A percentile compares a stretch with the other conserved stretches of the same genome.
These are phyloP conservation scores for Vicia villosa DNA, from an alignment of 306 rosid genomes.

Conservation along the genomic window DNA sequence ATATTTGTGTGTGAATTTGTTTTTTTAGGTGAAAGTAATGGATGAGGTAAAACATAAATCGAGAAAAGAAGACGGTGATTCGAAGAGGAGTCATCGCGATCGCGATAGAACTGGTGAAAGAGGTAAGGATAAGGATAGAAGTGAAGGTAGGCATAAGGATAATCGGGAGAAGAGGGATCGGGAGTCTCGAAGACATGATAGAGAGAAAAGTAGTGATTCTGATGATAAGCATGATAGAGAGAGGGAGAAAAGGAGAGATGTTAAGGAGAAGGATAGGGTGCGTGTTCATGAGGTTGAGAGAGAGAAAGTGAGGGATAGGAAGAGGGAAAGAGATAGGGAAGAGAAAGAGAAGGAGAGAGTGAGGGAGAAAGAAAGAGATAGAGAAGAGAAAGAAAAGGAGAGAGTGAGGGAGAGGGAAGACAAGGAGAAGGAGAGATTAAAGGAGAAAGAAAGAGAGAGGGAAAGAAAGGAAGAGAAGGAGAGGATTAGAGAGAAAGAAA, in stretches of 20 bases:
- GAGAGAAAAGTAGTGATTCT: conserved; percentile 48
- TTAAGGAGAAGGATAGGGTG: conserved; percentile 12
- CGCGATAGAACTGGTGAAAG: conserved; percentile 53
- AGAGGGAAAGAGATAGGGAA: conserved; percentile 41
- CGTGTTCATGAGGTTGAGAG: conserved; percentile 6
- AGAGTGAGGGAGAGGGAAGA: conserved; percentile 34
- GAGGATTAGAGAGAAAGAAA: conserved; percentile 47
- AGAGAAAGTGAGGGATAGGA: conserved; percentile 28
- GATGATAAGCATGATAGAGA: conserved; percentile 45
- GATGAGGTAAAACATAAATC: conserved; percentile 68
- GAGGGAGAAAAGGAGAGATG: conserved; percentile 40
- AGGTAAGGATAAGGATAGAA: conserved; percentile 52
- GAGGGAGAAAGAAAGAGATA: conserved; percentile 46
- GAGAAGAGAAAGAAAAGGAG: conserved; percentile 38
- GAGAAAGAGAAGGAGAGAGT: conserved; percentile 29
- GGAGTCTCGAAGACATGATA: conserved; percentile 39
- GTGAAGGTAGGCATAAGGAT: conserved; percentile 56
- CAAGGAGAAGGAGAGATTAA: conserved; percentile 33
- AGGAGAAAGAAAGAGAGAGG: conserved; percentile 38
- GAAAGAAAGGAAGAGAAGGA: conserved; percentile 38
- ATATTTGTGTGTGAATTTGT: conserved; percentile 16
- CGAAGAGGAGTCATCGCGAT: conserved; percentile 67
- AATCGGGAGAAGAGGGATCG: conserved; percentile 56
- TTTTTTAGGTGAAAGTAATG: conserved; percentile 47
- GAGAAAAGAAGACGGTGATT: conserved; percentile 62